Evolutionary conservation across 306 rosid genomes (phyloP), one percentile per base, ranked within the genome.

Genomic region (Hylodesmum podocarpum): DNA sequence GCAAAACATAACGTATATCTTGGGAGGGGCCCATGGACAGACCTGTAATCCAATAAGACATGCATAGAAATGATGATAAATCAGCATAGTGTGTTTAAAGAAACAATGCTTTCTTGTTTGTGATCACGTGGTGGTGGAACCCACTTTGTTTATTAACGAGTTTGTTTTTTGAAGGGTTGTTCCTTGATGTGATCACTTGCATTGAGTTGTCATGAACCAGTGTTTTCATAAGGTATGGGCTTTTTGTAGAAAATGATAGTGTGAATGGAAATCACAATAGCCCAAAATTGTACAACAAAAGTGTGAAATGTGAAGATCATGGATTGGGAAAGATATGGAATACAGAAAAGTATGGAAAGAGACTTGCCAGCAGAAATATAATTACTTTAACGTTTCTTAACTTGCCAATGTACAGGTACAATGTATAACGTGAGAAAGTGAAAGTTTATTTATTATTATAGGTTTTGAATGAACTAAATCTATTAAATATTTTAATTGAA

Each of bases 121-220:
- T 49, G 51, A 15, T 78, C 78, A 68, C 77, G 16, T 66, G 83
- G 47, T 70, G 82, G 86, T 78, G 80, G 86, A 58, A 47, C 83
- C 86, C 79, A 33, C 50, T 55, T 4, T 55, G 47, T 21, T 36
- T 21, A 22, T 54, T 12, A 27, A 21, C 15, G 2, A 5, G 39
- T 7, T 59, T 29, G 33, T 28, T 57, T 27, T 27, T 13, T 27
- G 24, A 10, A n/a, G 8, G 5, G 58, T 59, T 70, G 77, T 15
- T 54, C 19, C 59, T 54, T 47, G 25, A 22, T 51, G 28, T 28
- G 34, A 31, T 68, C 43, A 61, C 66, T 14, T 61, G 43, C 13
- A 58, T 1, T 28, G 1, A 14, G 4, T 18, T 16, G 2, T 64
- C 29, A 37, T 11, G 29, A 19, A 1, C 37, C 46, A 7, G 66